phyloP scores from a whole-genome alignment of 2,329 filamentous ascomycete species.

The Aureobasidium sp. region DNA sequence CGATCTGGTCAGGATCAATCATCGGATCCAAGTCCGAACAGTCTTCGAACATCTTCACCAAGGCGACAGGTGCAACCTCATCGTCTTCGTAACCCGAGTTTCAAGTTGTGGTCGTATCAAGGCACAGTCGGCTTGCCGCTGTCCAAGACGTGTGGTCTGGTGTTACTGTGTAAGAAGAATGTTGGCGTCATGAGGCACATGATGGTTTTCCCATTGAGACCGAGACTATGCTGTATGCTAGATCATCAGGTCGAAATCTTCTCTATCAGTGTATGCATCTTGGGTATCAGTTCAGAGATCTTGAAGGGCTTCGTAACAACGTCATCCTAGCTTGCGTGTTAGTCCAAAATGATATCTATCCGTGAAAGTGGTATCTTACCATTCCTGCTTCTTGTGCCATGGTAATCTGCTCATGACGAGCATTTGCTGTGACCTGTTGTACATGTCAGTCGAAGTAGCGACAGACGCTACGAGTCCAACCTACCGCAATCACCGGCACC shows the following conservation, averaged over 20 bases:
- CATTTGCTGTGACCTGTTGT: conserved; percentile 59
- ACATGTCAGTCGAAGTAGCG: neutral
- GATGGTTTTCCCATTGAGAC: neutral
- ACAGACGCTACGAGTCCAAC: conserved; percentile 24
- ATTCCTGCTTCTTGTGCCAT: conserved; percentile 67
- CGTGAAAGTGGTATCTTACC: conserved; percentile 17
- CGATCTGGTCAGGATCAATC: neutral
- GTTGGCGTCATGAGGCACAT: neutral
- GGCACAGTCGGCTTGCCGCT: neutral
- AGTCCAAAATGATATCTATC: neutral
- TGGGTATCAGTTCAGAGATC: conserved; percentile 20
- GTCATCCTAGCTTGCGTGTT: conserved; percentile 4
- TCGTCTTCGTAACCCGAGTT: no score
- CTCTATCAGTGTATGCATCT: conserved; percentile 20
- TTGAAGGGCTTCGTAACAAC: conserved; percentile 19
- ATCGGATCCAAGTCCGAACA: no score
- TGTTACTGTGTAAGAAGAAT: neutral
- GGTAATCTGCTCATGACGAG: conserved; percentile 64
- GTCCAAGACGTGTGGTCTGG: neutral
- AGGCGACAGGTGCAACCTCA: no score
- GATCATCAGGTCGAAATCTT: conserved; percentile 12
- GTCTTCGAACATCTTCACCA: neutral
- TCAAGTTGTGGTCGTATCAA: neutral
- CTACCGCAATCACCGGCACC: conserved; percentile 70
- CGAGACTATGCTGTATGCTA: neutral